Conservation (phyloP, 495 filamentous ascomycete genomes). For the Penicillium diatomitis region DNA sequence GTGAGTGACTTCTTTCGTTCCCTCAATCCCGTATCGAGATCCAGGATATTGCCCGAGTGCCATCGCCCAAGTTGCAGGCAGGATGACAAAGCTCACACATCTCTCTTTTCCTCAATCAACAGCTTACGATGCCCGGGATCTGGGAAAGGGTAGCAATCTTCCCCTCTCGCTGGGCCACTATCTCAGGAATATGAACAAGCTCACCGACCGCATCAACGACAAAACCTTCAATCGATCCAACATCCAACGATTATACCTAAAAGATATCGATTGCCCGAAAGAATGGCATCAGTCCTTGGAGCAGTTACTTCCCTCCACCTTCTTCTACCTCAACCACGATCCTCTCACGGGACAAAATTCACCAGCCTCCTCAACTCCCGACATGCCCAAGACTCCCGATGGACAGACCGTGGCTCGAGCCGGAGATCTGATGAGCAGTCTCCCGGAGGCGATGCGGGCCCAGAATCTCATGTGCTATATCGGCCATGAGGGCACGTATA, state of each 20-base stretch:
- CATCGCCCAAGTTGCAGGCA: too few relatives aligned
- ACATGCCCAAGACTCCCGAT: conserved; percentile 1
- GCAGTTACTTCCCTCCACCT: conserved; percentile 60
- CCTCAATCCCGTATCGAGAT: background rate
- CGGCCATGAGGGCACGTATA: conserved; percentile 95
- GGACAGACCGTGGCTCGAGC: conserved; percentile 43
- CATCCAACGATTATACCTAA: conserved; percentile 81
- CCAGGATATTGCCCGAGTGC: too few relatives aligned
- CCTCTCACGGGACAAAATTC: conserved; percentile 38
- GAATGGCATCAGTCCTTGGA: conserved; percentile 75
- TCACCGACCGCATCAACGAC: conserved; percentile 64
- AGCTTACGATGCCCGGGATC: conserved; percentile 66
- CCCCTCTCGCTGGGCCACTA: conserved; percentile 83
- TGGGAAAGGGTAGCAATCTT: conserved; percentile 57
- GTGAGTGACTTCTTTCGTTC: conserved; percentile 31
- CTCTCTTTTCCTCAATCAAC: background rate
- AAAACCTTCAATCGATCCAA: conserved; percentile 58
- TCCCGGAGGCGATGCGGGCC: conserved; percentile 77
- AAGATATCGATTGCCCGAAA: conserved; percentile 86
- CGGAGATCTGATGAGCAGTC: conserved; percentile 87
- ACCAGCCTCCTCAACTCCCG: background rate
- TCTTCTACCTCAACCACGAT: conserved; percentile 83
- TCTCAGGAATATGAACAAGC: conserved; percentile 65
- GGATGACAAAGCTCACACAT: too few relatives aligned
- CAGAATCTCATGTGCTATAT: conserved; percentile 98